Conservation (phyloP, 2,329 filamentous ascomycete species). For the Penicillium janthinellum region DNA sequence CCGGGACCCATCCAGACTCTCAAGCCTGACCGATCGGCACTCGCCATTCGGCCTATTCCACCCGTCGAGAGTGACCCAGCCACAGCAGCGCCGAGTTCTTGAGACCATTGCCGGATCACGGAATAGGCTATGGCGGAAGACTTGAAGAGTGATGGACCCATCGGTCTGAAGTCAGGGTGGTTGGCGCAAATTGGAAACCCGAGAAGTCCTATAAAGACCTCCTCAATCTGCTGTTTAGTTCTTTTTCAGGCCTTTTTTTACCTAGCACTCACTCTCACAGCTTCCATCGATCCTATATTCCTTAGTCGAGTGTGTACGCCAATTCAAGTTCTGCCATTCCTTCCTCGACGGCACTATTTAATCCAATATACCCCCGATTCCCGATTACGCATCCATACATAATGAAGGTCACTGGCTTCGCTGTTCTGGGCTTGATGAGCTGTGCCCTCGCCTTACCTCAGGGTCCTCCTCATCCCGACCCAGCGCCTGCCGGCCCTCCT, state of each 20-base stretch:
- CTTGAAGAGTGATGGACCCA: constrained; percentile 7
- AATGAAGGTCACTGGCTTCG: constrained; percentile 25
- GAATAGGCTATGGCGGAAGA: constrained; percentile 6
- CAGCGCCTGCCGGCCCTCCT: neutral
- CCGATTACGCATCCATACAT: neutral
- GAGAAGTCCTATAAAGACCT: constrained; percentile 18
- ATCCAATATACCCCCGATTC: neutral
- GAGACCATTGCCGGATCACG: constrained; percentile 23
- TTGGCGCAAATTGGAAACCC: neutral
- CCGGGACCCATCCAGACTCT: neutral
- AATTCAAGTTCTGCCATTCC: neutral
- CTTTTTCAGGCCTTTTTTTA: neutral
- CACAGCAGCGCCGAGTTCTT: constrained; percentile 9
- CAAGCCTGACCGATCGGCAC: constrained; percentile 16
- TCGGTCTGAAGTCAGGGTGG: constrained; percentile 6
- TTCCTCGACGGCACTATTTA: neutral
- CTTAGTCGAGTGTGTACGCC: neutral
- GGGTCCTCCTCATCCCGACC: constrained; percentile 2
- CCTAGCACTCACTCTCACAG: neutral
- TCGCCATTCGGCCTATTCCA: neutral
- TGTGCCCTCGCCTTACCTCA: constrained; percentile 27
- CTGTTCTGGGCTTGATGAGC: constrained; percentile 25
- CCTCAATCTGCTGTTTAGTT: neutral
- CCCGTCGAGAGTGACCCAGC: constrained; percentile 1
- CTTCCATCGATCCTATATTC: neutral